phyloP scores from a whole-genome alignment of 768 basidiomycete genomes.

The Phanerodontia chrysosporium region DNA sequence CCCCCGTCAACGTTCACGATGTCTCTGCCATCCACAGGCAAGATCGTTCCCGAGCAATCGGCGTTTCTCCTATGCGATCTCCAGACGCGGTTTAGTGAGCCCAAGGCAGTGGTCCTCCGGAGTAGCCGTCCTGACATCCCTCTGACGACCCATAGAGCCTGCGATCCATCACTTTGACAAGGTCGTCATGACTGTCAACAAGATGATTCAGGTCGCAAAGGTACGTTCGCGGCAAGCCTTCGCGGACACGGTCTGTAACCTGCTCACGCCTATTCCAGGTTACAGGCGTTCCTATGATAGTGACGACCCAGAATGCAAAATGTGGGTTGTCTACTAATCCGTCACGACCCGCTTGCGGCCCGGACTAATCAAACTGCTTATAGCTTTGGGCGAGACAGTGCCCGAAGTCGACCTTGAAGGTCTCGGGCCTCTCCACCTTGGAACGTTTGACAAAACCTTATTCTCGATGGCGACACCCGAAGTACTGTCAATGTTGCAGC shows the following conservation, averaged over 20 bases:
- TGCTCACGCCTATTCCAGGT: slow-evolving; percentile 38
- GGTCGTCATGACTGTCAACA: slow-evolving; percentile 64
- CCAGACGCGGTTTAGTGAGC: slow-evolving; percentile 69
- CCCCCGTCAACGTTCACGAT: not conserved
- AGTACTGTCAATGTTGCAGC: slow-evolving; percentile 46
- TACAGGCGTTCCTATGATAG: slow-evolving; percentile 66
- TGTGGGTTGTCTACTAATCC: no score
- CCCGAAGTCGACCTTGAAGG: slow-evolving; percentile 53
- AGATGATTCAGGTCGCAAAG: slow-evolving; percentile 74
- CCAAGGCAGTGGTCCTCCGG: not conserved
- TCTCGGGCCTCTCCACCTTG: slow-evolving; percentile 54
- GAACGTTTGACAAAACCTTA: slow-evolving; percentile 67
- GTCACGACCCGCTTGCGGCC: no score
- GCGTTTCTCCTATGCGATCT: slow-evolving; percentile 83
- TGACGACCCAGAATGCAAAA: slow-evolving; percentile 80
- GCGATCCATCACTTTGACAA: slow-evolving; percentile 70
- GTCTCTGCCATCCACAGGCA: slow-evolving; percentile 22
- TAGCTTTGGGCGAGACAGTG: slow-evolving; percentile 68
- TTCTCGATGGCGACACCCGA: slow-evolving; percentile 86
- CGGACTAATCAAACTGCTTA: not conserved
- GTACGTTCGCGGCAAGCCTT: no score
- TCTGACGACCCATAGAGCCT: slow-evolving; percentile 25
- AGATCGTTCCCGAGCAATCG: slow-evolving; percentile 35
- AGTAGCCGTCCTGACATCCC: not conserved
- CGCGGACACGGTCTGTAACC: no score